Base-by-base conservation (phyloP, 805 yeast genomes). In the Torulaspora franciscae region DNA sequence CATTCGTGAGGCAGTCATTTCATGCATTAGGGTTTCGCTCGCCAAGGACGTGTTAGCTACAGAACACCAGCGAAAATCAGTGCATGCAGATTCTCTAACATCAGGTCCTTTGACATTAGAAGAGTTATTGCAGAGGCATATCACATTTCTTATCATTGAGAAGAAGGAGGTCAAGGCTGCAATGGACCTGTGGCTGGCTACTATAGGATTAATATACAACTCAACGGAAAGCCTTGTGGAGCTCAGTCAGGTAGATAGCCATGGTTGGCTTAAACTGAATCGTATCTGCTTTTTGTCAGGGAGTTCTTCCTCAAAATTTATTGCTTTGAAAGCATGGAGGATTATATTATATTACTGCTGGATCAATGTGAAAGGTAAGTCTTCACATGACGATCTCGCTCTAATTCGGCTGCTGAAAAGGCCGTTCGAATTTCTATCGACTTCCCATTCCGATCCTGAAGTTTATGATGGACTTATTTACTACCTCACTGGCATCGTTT, bases 321-420 rank as follows among this genome's bases (percentile, higher is more conserved):
- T 57, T n/a, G 50, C 66, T 4, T 39, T 60, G 11, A 59, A 60
- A 40, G 55, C 47, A 5, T 59, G 66, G 64, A 49, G 67, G 23
- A 56, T 62, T 23, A 23, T 62, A 3, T 50, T 51, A 2, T 61
- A 56, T 42, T 46, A 48, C 37, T 34, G 58, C 10, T 53, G 55
- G 25, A 32, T 45, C 13, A 41, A 48, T 23, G 17, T 45, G 9
- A 19, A 39, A 17, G 34, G 29, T 23, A 27, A 35, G n/a, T 33
- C 48, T 2, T 5, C 15, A 6, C 40, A 30, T 14, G 29, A 22
- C 11, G 43, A 42, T 24, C 13, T 26, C 3, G 17, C 25, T 29
- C 14, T 51, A 19, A 23, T 51, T 8, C 26, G 32, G 7, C 36
- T 51, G 15, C 44, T 55, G 10, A 42, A 40, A 33, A 49, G 13